Evolutionary conservation across 108 stramenopile genomes (phyloP), one percentile per base, ranked within the genome.

Genomic region (Poteriospumella lacustris): DNA sequence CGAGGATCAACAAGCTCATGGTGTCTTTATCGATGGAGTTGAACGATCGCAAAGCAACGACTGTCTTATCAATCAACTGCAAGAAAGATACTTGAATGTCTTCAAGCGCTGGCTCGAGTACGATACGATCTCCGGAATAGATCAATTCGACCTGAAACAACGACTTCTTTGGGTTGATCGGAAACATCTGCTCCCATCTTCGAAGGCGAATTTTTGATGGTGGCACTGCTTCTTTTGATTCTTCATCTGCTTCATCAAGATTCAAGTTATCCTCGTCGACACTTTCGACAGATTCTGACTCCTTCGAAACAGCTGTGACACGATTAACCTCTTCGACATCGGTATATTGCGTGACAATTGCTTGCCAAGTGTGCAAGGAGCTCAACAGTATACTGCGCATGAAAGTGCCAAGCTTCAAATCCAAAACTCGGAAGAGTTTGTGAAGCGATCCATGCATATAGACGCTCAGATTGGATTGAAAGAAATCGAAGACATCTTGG

Each of bases 401-500:
- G 41, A 73, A 73, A 38, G 12, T 42, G 31, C 31, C 43, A 12
- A 73, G 19, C 41, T 73, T 44, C 31, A 73, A 34, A 86, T 87
- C 52, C 85, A 83, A 24, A 86, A 84, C 83, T 85, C 86, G 39
- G 84, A 77, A 44, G 82, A 86, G 34, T 79, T 83, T 43, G 85
- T 68, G 33, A 86, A 69, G 19, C 77, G 81, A 42, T 34, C 58
- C 41, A 87, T 39, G 28, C 1, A 12, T 5, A 59, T 70, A 87
- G 9, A 82, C 52, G 2, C 40, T 58, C 19, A 42, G 44, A 56
- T 85, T 77, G 34, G 83, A 81, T 43, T 87, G 85, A 58, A 86
- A 87, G 68, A 88, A 87, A 40, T 88, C 85, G 78, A 84, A 88
- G 43, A 86, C 79, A 58, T 85, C 87, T 58, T 87, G 85, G 29